Evolutionary conservation across 176 grass and related monocot genomes (phyloP), one percentile per base, ranked within the genome.

Genomic region (Lolium multiflorum): DNA sequence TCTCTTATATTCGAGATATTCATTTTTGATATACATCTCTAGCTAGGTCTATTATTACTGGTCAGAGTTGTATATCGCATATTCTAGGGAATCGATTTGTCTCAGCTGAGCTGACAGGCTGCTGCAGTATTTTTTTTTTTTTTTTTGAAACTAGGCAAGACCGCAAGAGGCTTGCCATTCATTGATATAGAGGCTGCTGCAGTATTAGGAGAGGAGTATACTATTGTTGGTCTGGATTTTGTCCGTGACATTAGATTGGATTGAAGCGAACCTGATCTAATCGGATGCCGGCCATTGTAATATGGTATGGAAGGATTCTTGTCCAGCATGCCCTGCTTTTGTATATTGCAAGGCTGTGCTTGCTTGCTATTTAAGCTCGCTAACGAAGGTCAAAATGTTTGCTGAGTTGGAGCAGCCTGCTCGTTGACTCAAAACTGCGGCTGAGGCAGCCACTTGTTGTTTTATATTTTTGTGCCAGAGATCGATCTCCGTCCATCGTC

Each of bases 351-450:
- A 71, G 59, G 69, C 77, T 88, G 76, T 81, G 75, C 70, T 70
- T 81, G 74, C 47, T 83, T 47, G 26, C 37, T 77, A 84, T 58
- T 39, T n/a, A n/a, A 41, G 25, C 55, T 66, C 48, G 26, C 59
- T 51, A 69, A 12, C 4, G 41, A 57, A 89, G 84, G 59, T 89
- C 74, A 76, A 77, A 64, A 18, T 67, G 63, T 64, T 81, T 71
- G 77, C 86, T 85, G 77, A 85, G 77, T 64, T 85, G 86, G 86
- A 56, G 6, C 15, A 24, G 52, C 43, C 50, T 78, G 63, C 55
- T 38, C 77, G 90, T 88, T 88, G 82, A 88, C 86, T 54, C 70
- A 22, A 22, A 47, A 82, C 41, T 44, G 51, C 41, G 69, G 89
- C 55, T 16, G 38, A 7, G 35, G 76, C 24, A 63, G 21, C 79